phyloP scores from a whole-genome alignment of 2,329 filamentous ascomycete genomes.

The Penicillium sp. region DNA sequence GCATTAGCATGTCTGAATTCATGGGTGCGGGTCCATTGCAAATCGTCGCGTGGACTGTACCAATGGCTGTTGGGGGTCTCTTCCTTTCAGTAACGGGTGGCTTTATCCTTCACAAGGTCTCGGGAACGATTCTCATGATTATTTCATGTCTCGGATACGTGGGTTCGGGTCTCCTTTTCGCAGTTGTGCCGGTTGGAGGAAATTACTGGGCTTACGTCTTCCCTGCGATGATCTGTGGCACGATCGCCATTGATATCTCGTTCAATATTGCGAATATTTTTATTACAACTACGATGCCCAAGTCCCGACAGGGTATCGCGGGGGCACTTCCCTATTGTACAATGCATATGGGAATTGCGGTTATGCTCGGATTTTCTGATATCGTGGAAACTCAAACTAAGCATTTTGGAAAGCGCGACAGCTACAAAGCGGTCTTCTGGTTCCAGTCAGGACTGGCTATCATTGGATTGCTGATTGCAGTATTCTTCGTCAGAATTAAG shows the following conservation, averaged over 20 bases:
- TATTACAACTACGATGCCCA: conserved; percentile 72
- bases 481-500: conserved; percentile 58
- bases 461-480: conserved; percentile 57
- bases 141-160: conserved; percentile 66
- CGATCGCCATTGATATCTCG: conserved; percentile 74
- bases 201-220: conserved; percentile 77
- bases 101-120: conserved; percentile 68
- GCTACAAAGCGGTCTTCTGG: conserved; percentile 69
- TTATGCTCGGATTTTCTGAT: conserved; percentile 73
- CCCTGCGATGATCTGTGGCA: conserved; percentile 64
- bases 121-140: conserved; percentile 65
- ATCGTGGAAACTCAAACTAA: conserved; percentile 58
- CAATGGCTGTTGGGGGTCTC: conserved; percentile 70
- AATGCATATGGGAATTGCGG: conserved; percentile 72
- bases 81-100: conserved; percentile 67
- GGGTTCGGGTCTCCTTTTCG: conserved; percentile 64
- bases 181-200: conserved; percentile 61
- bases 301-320: conserved; percentile 69
- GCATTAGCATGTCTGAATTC: conserved; percentile 61
- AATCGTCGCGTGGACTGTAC: conserved; percentile 70
- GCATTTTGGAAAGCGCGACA: conserved; percentile 50
- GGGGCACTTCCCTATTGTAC: conserved; percentile 73
- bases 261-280: conserved; percentile 78
- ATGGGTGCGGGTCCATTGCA: conserved; percentile 64
- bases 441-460: conserved; percentile 62